A percentile compares a stretch with the other conserved stretches of the same genome.
phyloP scores from a whole-genome alignment of 2,329 filamentous ascomycete species.

The Pseudogymnoascus sp. region DNA sequence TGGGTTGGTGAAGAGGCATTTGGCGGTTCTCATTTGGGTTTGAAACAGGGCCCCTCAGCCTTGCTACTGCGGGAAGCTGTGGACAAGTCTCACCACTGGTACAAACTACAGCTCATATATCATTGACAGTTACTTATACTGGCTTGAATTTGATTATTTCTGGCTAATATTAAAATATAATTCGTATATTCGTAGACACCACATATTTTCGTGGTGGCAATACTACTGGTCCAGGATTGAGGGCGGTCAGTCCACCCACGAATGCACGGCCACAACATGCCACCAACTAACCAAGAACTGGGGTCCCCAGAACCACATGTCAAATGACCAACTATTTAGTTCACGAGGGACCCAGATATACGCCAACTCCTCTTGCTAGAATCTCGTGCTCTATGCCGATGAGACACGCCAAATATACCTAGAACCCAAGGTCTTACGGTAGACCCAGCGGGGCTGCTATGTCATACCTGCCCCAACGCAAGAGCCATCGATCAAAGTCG shows the following conservation, averaged over 20 bases:
- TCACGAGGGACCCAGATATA: neutral
- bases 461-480: conserved; percentile 6
- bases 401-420: neutral
- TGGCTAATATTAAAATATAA: neutral
- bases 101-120: neutral
- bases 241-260: neutral
- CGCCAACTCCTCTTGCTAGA: neutral
- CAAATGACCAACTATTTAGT: neutral
- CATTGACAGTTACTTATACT: neutral
- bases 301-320: conserved; percentile 4
- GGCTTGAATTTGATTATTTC: neutral
- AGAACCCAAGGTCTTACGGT: conserved; percentile 5
- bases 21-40: neutral
- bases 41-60: neutral
- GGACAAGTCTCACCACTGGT: neutral
- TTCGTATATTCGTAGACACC: neutral
- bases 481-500: neutral
- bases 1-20: neutral
- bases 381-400: conserved; percentile 2
- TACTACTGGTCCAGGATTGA: neutral
- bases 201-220: neutral
- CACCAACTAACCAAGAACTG: conserved; percentile 3
- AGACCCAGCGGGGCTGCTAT: neutral
- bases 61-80: neutral
- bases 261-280: conserved; percentile 1